Evolutionary conservation across 2,329 filamentous ascomycete genomes (phyloP), one percentile per base, ranked within the genome.

Genomic region (Colletotrichum plurivorum): DNA sequence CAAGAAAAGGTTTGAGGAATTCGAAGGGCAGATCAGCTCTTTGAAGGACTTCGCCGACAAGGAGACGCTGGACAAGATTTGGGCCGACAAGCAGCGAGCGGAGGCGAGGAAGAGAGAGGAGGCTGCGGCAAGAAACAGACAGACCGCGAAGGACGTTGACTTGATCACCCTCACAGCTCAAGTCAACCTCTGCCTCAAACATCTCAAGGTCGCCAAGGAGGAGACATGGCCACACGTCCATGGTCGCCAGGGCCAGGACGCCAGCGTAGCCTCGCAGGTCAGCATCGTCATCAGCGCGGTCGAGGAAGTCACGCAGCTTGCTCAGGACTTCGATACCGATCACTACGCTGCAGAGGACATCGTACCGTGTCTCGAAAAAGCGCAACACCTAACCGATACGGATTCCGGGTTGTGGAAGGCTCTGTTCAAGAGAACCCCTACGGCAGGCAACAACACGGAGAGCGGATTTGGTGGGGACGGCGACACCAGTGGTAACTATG

Each of bases 61-160:
- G 22, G 27, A 52, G n/a, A 70, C 63, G 5, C 13, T 63, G 45
- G 25, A 62, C 15, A 52, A 15, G 6, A 41, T 68, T 15, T 70
- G 67, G 67, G n/a, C 20, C 36, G 57, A 70, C 36, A 58, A 56
- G 56, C 3, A 63, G 22, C 53, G 25, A 13, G 46, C 52, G 51
- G 36, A 48, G 31, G 27, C 27, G 22, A 60, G 39, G 12, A 51
- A 67, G n/a, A n/a, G 12, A 5, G 20, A 27, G 10, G 13, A 7
- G 13, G 31, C 13, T 31, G 36, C 31, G 20, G 41, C 5, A 20
- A 54, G 20, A 25, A 43, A 16, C 41, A 43, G 25, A 31, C 20
- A 20, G 13, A 8, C 22, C 15, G 54, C 13, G 55, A 66, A 5
- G 41, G 22, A 63, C 13, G 27, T 22, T 12, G 20, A 62, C 27